These are phyloP conservation scores for Nissolia schottii DNA, from an alignment of 306 rosid genomes.

Conservation along the genomic window DNA sequence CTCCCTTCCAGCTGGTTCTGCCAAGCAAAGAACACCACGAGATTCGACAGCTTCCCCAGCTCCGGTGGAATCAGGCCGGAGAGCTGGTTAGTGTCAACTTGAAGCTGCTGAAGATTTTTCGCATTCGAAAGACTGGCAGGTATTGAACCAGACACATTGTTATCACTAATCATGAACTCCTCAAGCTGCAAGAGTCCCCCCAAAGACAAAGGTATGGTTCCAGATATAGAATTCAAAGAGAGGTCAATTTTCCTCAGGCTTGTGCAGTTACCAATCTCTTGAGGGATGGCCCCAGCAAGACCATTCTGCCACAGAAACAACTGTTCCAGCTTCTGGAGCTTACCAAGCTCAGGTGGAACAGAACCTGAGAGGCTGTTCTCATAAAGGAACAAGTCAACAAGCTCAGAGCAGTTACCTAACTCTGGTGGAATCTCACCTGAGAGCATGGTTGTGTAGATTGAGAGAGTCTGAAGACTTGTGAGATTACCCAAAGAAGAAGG, in stretches of 20 bases:
- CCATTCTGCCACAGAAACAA: slow-evolving; percentile 82
- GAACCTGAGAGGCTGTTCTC: slow-evolving; percentile 85
- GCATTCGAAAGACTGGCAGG: slow-evolving; percentile 72
- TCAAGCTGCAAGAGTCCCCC: slow-evolving; percentile 57
- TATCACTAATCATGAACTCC: slow-evolving; percentile 88
- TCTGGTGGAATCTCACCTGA: slow-evolving; percentile 89
- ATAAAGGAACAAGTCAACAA: slow-evolving; percentile 69
- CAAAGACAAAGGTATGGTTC: slow-evolving; percentile 65
- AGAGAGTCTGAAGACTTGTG: slow-evolving; percentile 62
- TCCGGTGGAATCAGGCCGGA: slow-evolving; percentile 85
- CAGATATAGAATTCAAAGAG: slow-evolving; percentile 82
- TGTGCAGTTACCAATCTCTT: slow-evolving; percentile 76
- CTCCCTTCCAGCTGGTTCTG: slow-evolving; percentile 92
- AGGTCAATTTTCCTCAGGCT: slow-evolving; percentile 76
- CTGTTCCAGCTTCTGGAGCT: slow-evolving; percentile 68
- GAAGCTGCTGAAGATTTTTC: slow-evolving; percentile 60
- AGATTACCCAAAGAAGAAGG: slow-evolving; percentile 78
- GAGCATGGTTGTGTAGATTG: slow-evolving; percentile 84
- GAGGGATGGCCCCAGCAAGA: slow-evolving; percentile 70
- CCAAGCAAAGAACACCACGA: slow-evolving; percentile 82
- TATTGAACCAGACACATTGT: slow-evolving; percentile 84
- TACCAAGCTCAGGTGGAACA: slow-evolving; percentile 74
- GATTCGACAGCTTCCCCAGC: slow-evolving; percentile 61
- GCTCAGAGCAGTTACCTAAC: slow-evolving; percentile 88
- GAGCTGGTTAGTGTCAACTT: slow-evolving; percentile 85